Percentiles rank a stretch among this genome's conserved stretches.
Conservation (phyloP, 116 monocot species). For the Papilionanthe hybrid region DNA sequence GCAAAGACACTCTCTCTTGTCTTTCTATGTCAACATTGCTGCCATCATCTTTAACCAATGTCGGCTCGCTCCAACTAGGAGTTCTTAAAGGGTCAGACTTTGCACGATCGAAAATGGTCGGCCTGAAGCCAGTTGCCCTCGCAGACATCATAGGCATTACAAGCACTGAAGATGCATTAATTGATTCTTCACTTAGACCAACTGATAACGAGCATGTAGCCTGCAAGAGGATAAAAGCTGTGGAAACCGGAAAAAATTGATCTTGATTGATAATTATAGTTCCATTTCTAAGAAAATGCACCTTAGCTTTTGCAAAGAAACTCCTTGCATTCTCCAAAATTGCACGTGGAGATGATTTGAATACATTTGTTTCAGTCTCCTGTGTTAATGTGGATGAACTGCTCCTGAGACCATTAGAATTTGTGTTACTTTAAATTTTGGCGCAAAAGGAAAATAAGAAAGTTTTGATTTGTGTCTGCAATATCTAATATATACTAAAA, state of each 20-base stretch:
- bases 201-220: constrained; percentile 64
- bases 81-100: constrained; percentile 36
- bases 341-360: constrained; percentile 22
- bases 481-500: background rate
- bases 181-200: constrained; percentile 70
- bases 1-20: constrained; percentile 37
- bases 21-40: constrained; percentile 23
- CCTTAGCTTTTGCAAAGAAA: constrained; percentile 74
- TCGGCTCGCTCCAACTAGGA: constrained; percentile 27
- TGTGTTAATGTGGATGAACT: constrained; percentile 44
- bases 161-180: constrained; percentile 79
- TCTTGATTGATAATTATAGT: background rate
- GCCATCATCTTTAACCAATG: constrained; percentile 26
- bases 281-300: constrained; percentile 11
- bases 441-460: background rate
- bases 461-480: background rate
- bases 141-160: constrained; percentile 98
- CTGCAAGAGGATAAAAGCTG: constrained; percentile 38
- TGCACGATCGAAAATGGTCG: constrained; percentile 42
- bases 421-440: background rate
- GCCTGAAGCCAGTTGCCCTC: constrained; percentile 74
- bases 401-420: constrained; percentile 5
- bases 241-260: background rate
- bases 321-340: constrained; percentile 33
- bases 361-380: constrained; percentile 37